These are phyloP conservation scores for Podosphaera leucotricha DNA, from an alignment of 2,329 filamentous ascomycete genomes.

Conservation along the genomic window DNA sequence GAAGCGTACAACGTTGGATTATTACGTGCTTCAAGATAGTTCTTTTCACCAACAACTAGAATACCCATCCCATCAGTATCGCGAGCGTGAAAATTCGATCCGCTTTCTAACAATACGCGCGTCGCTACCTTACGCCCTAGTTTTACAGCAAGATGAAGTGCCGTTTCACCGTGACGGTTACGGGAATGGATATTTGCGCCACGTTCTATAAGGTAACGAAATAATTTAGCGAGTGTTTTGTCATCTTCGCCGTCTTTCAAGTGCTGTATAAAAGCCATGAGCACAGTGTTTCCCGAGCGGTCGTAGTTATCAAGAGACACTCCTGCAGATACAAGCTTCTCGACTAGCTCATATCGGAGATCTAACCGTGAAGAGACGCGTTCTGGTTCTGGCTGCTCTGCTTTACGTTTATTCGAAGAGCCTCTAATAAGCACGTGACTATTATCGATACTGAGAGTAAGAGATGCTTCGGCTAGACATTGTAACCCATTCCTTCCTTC, in stretches of 20 bases:
- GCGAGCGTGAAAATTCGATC: slow-evolving; percentile 5
- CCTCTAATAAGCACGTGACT: not conserved
- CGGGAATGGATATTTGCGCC: slow-evolving; percentile 5
- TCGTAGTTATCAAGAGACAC: slow-evolving; percentile 6
- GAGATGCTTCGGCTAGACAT: slow-evolving; percentile 5
- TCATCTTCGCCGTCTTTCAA: slow-evolving; percentile 6
- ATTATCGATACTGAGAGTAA: slow-evolving; percentile 1
- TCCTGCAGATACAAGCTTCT: slow-evolving; percentile 2
- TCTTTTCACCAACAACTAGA: slow-evolving; percentile 3
- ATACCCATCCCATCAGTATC: slow-evolving; percentile 4
- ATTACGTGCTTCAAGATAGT: slow-evolving; percentile 5
- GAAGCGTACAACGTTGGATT: slow-evolving; percentile 5
- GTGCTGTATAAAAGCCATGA: slow-evolving; percentile 5
- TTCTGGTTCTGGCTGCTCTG: slow-evolving; percentile 1
- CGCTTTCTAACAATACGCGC: slow-evolving; percentile 2
- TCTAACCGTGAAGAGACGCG: slow-evolving; percentile 1
- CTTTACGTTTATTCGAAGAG: slow-evolving; percentile 1
- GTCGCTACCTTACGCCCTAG: slow-evolving; percentile 6
- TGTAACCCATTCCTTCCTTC: slow-evolving; percentile 6
- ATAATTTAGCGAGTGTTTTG: slow-evolving; percentile 3
- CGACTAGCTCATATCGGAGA: slow-evolving; percentile 3
- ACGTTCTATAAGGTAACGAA: slow-evolving; percentile 3
- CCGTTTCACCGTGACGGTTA: slow-evolving; percentile 6
- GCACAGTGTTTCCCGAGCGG: slow-evolving; percentile 3
- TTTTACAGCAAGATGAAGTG: slow-evolving; percentile 6